These are phyloP conservation scores for Ulvella scutata DNA, from an alignment of 139 green algal species.

Conservation along the genomic window DNA sequence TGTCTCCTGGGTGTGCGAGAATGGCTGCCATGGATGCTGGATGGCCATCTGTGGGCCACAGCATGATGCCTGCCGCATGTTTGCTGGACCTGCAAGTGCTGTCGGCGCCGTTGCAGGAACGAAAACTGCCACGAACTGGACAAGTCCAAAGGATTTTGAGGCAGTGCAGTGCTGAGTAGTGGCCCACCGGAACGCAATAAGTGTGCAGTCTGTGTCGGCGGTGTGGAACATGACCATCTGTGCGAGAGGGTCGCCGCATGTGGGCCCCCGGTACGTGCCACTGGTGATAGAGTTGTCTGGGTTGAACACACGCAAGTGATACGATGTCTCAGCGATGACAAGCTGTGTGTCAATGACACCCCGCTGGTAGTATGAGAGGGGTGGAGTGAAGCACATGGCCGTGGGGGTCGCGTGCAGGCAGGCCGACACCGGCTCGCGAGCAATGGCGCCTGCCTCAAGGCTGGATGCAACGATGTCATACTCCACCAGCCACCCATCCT, in stretches of 20 bases:
- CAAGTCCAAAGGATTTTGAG: too few species aligned
- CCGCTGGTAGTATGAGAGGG: slow-evolving; percentile 38
- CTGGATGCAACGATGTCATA: slow-evolving; percentile 33
- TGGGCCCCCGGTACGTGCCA: slow-evolving; percentile 39
- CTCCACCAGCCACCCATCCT: slow-evolving; percentile 36
- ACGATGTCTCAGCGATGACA: slow-evolving; percentile 36
- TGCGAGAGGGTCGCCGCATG: slow-evolving; percentile 34
- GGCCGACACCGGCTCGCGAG: slow-evolving; percentile 11
- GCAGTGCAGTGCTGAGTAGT: not conserved
- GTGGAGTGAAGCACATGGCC: slow-evolving; percentile 39
- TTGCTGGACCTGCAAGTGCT: not conserved
- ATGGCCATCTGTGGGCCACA: slow-evolving; percentile 45
- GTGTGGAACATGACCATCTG: slow-evolving; percentile 36
- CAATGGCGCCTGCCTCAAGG: slow-evolving; percentile 18
- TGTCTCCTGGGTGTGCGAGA: slow-evolving; percentile 50
- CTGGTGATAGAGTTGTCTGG: slow-evolving; percentile 16
- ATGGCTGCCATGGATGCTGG: slow-evolving; percentile 37
- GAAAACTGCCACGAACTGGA: too few species aligned
- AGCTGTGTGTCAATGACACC: slow-evolving; percentile 38
- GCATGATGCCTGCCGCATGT: slow-evolving; percentile 18
- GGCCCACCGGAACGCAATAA: slow-evolving; percentile 28
- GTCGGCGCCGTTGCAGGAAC: slow-evolving; percentile 23
- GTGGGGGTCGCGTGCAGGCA: slow-evolving; percentile 18
- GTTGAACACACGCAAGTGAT: slow-evolving; percentile 38
- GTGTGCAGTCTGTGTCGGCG: slow-evolving; percentile 9